These are phyloP conservation scores for Erythrobasidium hasegawianum DNA, from an alignment of 1,284 basidiomycete genomes.

Conservation along the genomic window DNA sequence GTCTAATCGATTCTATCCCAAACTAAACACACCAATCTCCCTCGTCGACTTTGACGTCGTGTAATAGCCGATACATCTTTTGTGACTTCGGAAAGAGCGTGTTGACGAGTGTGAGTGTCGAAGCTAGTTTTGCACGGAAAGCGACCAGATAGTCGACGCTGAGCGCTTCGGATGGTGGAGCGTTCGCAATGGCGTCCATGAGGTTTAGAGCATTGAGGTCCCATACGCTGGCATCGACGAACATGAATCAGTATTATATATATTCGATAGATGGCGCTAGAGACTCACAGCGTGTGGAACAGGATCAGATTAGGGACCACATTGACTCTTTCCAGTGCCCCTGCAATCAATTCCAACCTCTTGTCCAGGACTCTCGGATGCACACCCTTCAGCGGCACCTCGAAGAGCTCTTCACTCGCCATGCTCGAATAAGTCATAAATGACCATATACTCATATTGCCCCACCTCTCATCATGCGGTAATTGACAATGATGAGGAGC, in stretches of 20 bases:
- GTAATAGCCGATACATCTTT: slow-evolving; percentile 23
- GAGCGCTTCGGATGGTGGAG: slow-evolving; percentile 23
- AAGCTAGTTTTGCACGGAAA: slow-evolving; percentile 1
- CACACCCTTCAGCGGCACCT: not conserved
- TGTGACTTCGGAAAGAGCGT: slow-evolving; percentile 11
- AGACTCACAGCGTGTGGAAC: slow-evolving; percentile 23
- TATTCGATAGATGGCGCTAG: not conserved
- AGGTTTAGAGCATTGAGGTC: slow-evolving; percentile 25
- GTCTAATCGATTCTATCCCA: no score
- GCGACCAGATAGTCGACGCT: slow-evolving; percentile 1
- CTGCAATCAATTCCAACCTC: slow-evolving; percentile 11
- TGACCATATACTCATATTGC: slow-evolving; percentile 11
- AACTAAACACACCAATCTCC: slow-evolving; percentile 19
- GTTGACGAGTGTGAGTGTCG: slow-evolving; percentile 5
- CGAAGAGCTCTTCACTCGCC: slow-evolving; percentile 21
- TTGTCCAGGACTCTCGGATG: slow-evolving; percentile 1
- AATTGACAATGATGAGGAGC: slow-evolving; percentile 21
- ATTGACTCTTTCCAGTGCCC: not conserved
- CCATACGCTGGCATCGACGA: slow-evolving; percentile 5
- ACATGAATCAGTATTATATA: not conserved
- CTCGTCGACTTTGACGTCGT: slow-evolving; percentile 14
- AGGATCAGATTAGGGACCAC: slow-evolving; percentile 15
- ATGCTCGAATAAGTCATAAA: slow-evolving; percentile 25
- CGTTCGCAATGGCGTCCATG: slow-evolving; percentile 15
- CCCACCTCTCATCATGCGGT: slow-evolving; percentile 1